Base-by-base conservation (phyloP, 2,329 filamentous ascomycete genomes). In the Fonsecaea pedrosoi region DNA sequence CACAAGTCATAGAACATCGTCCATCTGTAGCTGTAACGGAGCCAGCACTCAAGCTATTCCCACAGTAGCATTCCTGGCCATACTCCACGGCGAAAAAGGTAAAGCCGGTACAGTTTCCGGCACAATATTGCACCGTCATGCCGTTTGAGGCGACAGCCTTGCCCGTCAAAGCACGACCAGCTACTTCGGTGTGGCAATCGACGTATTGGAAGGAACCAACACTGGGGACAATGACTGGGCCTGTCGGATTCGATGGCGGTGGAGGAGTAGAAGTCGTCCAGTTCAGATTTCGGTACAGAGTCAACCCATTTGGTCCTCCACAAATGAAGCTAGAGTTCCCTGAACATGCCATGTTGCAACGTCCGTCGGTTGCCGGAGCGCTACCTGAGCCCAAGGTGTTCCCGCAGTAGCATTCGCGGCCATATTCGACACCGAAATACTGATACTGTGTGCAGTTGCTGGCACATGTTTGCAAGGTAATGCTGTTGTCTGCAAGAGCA, bases 271-370 rank as follows among this genome's bases (percentile, higher is more conserved):
- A 63, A 38, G 40, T 34, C 13, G 65, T 57, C 60, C 67, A 64
- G 18, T 64, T 60, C 9, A 54, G 32, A 53, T 69, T 69, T 50
- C 58, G 40, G 57, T 70, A 72, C 18, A 72, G 45, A n/a, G 69
- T 82, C 64, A 89, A 76, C 25, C 84, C 81, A 53, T 79, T 79
- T 30, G 83, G 82, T 38, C 84, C 84, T 66, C 87, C 81, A 67
- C 81, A 83, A 13, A 78, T 73, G 34, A 79, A 74, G 30, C 75
- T 75, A 5, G 74, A 68, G 53, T 80, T 73, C 2, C 79, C 79
- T 15, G 77, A 71, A 61, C 79, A 81, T n/a, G 75, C 62, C 50
- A 72, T 71, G 48, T 80, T 81, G 75, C 87, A 89, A 6, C 66
- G 63, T 38, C 65, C 62, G 34, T 68, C 67, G 37, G 65, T 60